Conservation (phyloP, 1,139 yeast genomes). For the Taphrina deformans region DNA sequence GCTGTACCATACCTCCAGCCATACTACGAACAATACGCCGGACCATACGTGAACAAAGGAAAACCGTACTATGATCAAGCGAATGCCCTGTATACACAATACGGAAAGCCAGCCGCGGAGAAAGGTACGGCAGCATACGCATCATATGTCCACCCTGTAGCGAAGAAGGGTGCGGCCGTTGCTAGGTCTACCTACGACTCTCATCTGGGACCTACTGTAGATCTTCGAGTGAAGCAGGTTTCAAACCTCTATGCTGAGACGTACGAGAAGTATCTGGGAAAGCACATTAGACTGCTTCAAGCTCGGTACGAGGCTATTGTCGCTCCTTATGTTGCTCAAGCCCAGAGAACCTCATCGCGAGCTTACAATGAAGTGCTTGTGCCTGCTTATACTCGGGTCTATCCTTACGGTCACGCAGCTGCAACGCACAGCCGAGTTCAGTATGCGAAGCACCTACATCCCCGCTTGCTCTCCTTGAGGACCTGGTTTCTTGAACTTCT, state of each 20-base stretch:
- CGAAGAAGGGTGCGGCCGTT: background rate
- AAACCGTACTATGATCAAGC: slow-evolving; percentile 25
- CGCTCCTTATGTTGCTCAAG: slow-evolving; percentile 12
- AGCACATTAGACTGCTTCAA: background rate
- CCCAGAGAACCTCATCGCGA: background rate
- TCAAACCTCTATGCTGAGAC: background rate
- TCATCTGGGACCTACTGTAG: slow-evolving; percentile 12
- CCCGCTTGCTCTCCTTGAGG: slow-evolving; percentile 3
- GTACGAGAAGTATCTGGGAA: slow-evolving; percentile 20
- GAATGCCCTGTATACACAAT: slow-evolving; percentile 8
- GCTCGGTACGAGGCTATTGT: background rate
- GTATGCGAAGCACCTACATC: slow-evolving; percentile 16
- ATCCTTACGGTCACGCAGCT: slow-evolving; percentile 17
- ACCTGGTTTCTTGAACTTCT: slow-evolving; percentile 1
- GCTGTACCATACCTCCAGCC: slow-evolving; percentile 27
- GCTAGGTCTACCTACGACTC: slow-evolving; percentile 15
- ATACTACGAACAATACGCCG: slow-evolving; percentile 29
- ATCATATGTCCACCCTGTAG: slow-evolving; percentile 22
- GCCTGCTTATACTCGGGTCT: slow-evolving; percentile 10
- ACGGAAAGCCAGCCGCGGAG: slow-evolving; percentile 28
- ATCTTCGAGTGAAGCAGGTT: background rate
- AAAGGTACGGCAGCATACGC: background rate
- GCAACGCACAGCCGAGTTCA: background rate
- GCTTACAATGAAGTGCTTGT: slow-evolving; percentile 9
- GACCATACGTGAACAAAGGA: slow-evolving; percentile 27